phyloP scores from a whole-genome alignment of 2,329 filamentous ascomycete species.

The Chaetoscypha palmicola region DNA sequence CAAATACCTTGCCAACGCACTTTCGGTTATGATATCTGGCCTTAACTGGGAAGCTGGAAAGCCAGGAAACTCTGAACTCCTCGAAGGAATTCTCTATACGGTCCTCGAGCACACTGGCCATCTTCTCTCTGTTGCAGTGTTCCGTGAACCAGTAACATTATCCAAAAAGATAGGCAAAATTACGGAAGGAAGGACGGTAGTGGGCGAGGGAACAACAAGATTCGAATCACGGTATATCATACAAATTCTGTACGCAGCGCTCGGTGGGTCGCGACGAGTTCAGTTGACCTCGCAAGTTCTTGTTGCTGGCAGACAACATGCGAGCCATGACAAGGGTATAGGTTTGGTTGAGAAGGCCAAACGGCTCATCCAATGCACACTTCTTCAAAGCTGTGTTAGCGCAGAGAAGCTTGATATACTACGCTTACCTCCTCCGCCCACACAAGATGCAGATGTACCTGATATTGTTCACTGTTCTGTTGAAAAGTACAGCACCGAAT shows the following conservation, averaged over 20 bases:
- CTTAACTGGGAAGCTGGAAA: conserved; percentile 19
- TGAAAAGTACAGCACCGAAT: conserved; percentile 9
- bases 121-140: conserved; percentile 34
- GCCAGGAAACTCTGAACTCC: conserved; percentile 28
- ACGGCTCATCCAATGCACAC: conserved; percentile 20
- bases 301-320: conserved; percentile 5
- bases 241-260: conserved; percentile 21
- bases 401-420: conserved; percentile 16
- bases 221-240: conserved; percentile 21
- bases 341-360: conserved; percentile 16
- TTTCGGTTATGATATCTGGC: conserved; percentile 14
- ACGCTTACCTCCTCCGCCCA: conserved; percentile 12
- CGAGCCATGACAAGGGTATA: not conserved
- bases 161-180: conserved; percentile 22
- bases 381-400: conserved; percentile 22
- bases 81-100: conserved; percentile 37
- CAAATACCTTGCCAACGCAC: conserved; percentile 14
- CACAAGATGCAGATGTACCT: conserved; percentile 2
- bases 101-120: conserved; percentile 35
- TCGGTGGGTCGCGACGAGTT: conserved; percentile 18
- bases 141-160: conserved; percentile 29
- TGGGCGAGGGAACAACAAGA: not conserved
- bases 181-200: conserved; percentile 2
- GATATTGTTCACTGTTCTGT: not conserved
- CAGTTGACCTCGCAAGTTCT: conserved; percentile 17